Conservation (phyloP, 1,284 basidiomycete genomes). For the Sparassis latifolia region DNA sequence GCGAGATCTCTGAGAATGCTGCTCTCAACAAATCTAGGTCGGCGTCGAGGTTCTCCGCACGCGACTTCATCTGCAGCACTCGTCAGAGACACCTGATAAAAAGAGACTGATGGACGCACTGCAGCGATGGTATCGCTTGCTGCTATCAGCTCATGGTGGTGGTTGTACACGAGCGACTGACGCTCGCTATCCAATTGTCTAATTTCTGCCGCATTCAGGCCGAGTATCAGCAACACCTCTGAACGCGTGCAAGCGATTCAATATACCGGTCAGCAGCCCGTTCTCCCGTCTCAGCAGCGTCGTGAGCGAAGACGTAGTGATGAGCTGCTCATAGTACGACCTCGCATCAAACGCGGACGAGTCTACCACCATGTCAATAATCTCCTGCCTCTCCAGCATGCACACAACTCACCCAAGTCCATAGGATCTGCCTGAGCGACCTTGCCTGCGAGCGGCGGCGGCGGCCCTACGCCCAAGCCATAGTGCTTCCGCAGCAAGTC, state of each 20-base stretch:
- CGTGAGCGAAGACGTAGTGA: constrained; percentile 70
- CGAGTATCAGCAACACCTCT: background rate
- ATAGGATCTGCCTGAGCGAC: constrained; percentile 59
- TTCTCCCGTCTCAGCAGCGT: constrained; percentile 72
- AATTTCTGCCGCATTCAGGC: constrained; percentile 51
- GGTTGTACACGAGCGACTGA: constrained; percentile 89
- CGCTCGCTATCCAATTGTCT: constrained; percentile 82
- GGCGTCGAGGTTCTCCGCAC: constrained; percentile 75
- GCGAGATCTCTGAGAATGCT: constrained; percentile 81
- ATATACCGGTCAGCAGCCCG: constrained; percentile 61
- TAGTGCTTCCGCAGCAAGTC: constrained; percentile 80
- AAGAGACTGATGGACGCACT: constrained; percentile 36
- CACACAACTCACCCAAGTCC: constrained; percentile 54
- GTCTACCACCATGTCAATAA: constrained; percentile 35
- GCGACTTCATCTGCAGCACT: constrained; percentile 65
- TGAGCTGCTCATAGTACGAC: constrained; percentile 78
- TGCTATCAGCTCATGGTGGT: constrained; percentile 89
- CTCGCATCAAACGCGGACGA: constrained; percentile 78
- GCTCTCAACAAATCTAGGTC: constrained; percentile 75
- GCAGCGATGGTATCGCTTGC: constrained; percentile 87
- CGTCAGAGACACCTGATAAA: background rate
- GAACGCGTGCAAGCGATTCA: background rate
- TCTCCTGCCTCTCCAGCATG: background rate
- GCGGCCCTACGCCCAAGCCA: constrained; percentile 68
- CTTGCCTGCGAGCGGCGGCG: constrained; percentile 44